Conservation (phyloP, 352 stramenopile genomes). For the Halophytophthora polymorphica region DNA sequence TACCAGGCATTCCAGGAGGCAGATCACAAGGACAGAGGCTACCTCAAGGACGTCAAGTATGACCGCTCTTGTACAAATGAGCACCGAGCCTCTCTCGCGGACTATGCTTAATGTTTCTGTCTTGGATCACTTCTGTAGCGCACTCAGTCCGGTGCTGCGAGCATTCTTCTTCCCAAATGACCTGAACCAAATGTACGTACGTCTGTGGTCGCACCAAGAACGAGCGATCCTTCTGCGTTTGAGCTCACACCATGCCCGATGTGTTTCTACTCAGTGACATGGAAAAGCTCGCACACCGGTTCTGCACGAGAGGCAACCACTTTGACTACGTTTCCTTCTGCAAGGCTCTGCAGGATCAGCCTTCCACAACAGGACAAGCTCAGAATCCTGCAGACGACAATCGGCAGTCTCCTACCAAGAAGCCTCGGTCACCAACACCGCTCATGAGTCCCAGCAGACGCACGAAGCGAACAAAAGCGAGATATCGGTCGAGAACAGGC, state of each 20-base stretch:
- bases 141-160: slow-evolving; percentile 9
- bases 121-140: slow-evolving; percentile 2
- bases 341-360: slow-evolving; percentile 16
- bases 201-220: too few species aligned
- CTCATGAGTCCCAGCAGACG: slow-evolving; percentile 1
- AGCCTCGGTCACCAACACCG: slow-evolving; percentile 2
- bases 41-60: slow-evolving; percentile 14
- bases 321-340: slow-evolving; percentile 34
- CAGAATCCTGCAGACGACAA: slow-evolving; percentile 2
- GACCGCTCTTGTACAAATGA: too few species aligned
- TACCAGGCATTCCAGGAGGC: slow-evolving; percentile 17
- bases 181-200: slow-evolving; percentile 17
- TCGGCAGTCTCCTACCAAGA: slow-evolving; percentile 12
- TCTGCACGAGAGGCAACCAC: background rate
- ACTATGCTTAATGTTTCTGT: background rate
- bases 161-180: slow-evolving; percentile 10
- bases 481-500: too few species aligned
- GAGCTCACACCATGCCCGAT: too few species aligned
- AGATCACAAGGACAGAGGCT: slow-evolving; percentile 8
- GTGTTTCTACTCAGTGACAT: slow-evolving; percentile 10
- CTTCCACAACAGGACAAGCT: slow-evolving; percentile 4
- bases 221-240: background rate
- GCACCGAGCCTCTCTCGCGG: background rate
- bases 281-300: slow-evolving; percentile 5
- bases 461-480: background rate